Conservation (phyloP, 495 filamentous ascomycete species). For the Aspergillus kassunensis region DNA sequence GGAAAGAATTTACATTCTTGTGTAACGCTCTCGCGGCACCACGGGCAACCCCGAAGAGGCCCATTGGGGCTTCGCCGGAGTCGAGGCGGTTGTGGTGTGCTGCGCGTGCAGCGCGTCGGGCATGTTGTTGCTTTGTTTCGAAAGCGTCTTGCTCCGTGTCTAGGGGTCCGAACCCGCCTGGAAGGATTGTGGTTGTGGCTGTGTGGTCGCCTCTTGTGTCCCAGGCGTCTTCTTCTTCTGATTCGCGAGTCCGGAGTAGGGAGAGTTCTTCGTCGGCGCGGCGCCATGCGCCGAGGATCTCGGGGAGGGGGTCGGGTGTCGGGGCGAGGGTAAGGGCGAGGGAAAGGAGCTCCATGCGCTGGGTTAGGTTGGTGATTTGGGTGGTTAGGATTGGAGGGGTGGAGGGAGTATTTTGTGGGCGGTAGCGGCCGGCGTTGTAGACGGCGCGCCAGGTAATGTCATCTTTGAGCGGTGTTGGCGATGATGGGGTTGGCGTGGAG, state of each 20-base stretch:
- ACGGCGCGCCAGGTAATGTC: slow-evolving; percentile 92
- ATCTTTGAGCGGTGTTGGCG: slow-evolving; percentile 45
- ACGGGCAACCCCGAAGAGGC: slow-evolving; percentile 85
- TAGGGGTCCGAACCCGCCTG: slow-evolving; percentile 58
- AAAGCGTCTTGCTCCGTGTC: slow-evolving; percentile 46
- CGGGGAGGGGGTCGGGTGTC: slow-evolving; percentile 63
- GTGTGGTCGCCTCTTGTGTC: slow-evolving; percentile 59
- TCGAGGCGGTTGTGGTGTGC: slow-evolving; percentile 34
- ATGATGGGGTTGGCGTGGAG: slow-evolving; percentile 22
- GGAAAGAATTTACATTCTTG: slow-evolving; percentile 51
- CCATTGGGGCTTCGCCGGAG: slow-evolving; percentile 82
- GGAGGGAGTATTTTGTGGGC: slow-evolving; percentile 34
- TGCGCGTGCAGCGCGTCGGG: slow-evolving; percentile 35
- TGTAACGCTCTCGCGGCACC: slow-evolving; percentile 73
- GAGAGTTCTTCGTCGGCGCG: slow-evolving; percentile 84
- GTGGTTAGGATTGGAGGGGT: slow-evolving; percentile 26
- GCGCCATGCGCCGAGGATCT: slow-evolving; percentile 81
- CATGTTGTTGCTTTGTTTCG: slow-evolving; percentile 38
- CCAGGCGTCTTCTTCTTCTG: slow-evolving; percentile 69
- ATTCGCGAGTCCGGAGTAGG: slow-evolving; percentile 63
- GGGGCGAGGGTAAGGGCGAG: slow-evolving; percentile 80
- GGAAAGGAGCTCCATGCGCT: slow-evolving; percentile 87
- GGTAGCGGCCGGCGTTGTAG: slow-evolving; percentile 80
- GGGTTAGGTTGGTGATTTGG: slow-evolving; percentile 47
- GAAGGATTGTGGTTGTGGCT: slow-evolving; percentile 49